A percentile compares a stretch with the other conserved stretches of the same genome.
These are phyloP conservation scores for Cyberlindnera veronae DNA, from an alignment of 805 yeast species.

Conservation along the genomic window DNA sequence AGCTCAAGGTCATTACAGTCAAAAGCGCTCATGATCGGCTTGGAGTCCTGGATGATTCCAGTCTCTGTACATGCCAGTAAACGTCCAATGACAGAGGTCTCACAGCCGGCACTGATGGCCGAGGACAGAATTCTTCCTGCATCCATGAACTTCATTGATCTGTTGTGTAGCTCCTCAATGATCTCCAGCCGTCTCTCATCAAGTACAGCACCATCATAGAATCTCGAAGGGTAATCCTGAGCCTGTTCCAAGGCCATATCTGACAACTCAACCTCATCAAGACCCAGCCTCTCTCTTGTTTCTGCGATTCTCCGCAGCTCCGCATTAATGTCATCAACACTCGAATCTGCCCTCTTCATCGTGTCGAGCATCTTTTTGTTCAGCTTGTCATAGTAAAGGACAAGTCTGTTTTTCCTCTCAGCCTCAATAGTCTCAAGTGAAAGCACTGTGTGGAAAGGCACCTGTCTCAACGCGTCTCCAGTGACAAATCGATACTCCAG, in stretches of 20 bases:
- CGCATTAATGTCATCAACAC: conserved; percentile 15
- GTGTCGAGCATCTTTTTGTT: conserved; percentile 18
- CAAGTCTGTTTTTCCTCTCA: conserved; percentile 18
- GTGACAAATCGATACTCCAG: conserved; percentile 25
- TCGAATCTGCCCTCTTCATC: conserved; percentile 9
- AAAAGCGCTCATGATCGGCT: conserved; percentile 21
- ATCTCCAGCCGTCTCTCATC: conserved; percentile 3
- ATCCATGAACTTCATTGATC: conserved; percentile 11
- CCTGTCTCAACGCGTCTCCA: conserved; percentile 22
- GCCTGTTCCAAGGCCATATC: conserved; percentile 11
- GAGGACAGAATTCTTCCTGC: conserved; percentile 5
- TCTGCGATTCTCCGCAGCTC: conserved; percentile 22
- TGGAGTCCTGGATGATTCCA: conserved; percentile 2
- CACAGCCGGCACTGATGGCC: conserved; percentile 8
- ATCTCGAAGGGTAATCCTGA: conserved; percentile 18
- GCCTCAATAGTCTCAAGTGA: conserved; percentile 13
- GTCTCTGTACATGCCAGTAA: conserved; percentile 13
- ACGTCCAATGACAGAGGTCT: not conserved
- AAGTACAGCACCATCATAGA: conserved; percentile 14
- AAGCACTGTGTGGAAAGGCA: conserved; percentile 27
- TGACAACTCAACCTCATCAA: conserved; percentile 14
- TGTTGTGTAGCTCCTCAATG: conserved; percentile 8
- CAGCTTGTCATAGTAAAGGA: conserved; percentile 12
- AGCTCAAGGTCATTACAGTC: conserved; percentile 6
- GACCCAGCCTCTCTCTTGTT: conserved; percentile 9